Base-by-base conservation (phyloP, 2,329 filamentous ascomycete species). In the Xylariaceae sp. region DNA sequence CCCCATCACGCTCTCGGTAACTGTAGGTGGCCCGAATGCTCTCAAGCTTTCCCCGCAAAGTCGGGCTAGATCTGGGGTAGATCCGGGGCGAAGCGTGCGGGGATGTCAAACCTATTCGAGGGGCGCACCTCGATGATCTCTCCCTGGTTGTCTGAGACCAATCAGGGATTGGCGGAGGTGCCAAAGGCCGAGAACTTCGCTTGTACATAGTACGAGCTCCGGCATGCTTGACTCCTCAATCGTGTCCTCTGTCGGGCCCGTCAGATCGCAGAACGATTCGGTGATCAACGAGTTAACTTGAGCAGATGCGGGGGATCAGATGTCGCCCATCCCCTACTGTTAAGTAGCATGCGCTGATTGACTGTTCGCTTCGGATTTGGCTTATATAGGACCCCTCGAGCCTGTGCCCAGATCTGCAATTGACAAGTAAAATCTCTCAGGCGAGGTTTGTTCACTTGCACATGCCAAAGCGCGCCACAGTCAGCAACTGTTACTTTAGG, bases 271-370 rank as follows among this genome's bases (percentile, higher is more conserved):
- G 9, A 18, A 37, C 44, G 39, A 16, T 36, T 47, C 41, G 43
- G 48, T 57, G 51, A 57, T 52, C 41, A 46, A 37, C 52, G 16
- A 34, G 32, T 34, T 21, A 40, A 13, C 12, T 26, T 46, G 44
- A 52, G 55, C 21, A 2, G 41, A 47, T 57, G 55, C 48, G 52
- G 55, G 55, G 55, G 49, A 54, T 39, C 30, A 48, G 8, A 32
- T 18, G 32, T n/a, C n/a, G n/a, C n/a, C n/a, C n/a, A n/a, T n/a
- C n/a, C n/a, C n/a, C 8, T 5, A 4, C 26, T 26, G 26, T 26
- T 53, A 36, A 30, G 34, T 44, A 43, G 37, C 30, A 46, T 30
- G 30, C 15, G 21, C 19, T 48, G 46, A 41, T 21, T 16, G 15
- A n/a, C 26, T 26, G 26, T 26, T 26, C 26, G 26, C 26, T 26